Evolutionary conservation across 495 filamentous ascomycete genomes (phyloP), one percentile per base, ranked within the genome.

Genomic region (Viridothelium virens): DNA sequence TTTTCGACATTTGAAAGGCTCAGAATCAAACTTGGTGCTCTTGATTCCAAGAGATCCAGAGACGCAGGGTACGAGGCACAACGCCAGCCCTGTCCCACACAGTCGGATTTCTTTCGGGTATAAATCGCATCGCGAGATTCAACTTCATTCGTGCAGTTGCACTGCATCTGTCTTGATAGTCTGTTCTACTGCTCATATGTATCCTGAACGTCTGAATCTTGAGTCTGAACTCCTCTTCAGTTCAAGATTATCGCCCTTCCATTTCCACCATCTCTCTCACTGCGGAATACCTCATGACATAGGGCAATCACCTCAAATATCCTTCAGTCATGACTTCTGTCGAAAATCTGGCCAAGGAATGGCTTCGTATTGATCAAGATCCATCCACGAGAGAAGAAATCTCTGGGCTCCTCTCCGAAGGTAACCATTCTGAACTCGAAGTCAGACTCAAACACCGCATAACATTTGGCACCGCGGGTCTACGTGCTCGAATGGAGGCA

Each of bases 401-500:
- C 66, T 73, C 81, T 68, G 71, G 77, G 34, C 77, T 90, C 18
- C 73, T 84, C 12, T 77, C 79, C 46, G 68, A 78, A 3, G 71
- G 77, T n/a, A 74, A 85, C 63, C 70, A 73, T 1, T 68, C 74
- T 9, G 85, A 86, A 63, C 77, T 90, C 14, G 81, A 86, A 61
- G 77, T 76, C 56, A 83, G 85, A 38, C 80, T 90, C 1, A 73
- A 79, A 2, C 80, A 78, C 16, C 80, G 86, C 81, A 79, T 90
- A 70, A 78, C 84, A 63, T 90, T 90, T 67, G 88, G 88, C 33
- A 90, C 88, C 11, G 87, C 88, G 61, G 87, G 87, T 69, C 79
- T 91, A 0, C 82, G 88, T 16, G 86, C 84, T 56, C 81, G 79
- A 44, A 91, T 91, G 88, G 79, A 85, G 66, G 87, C 87, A 39